Evolutionary conservation across 805 yeast species (phyloP).

Genomic region (Pichia pseudocactophila): DNA sequence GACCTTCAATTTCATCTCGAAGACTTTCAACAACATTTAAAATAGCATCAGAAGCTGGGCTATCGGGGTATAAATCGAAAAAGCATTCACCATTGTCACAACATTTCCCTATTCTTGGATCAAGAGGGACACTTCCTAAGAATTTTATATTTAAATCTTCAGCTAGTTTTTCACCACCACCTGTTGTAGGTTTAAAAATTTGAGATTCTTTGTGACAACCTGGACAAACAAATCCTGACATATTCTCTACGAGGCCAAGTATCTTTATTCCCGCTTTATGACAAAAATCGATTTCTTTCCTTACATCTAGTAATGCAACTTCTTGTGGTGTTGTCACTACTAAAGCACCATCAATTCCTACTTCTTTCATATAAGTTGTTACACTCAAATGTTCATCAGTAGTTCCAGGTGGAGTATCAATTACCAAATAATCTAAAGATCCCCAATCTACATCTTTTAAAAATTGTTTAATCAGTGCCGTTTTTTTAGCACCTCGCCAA

Average conservation of each 20-base stretch:
- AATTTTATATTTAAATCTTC: conserved; percentile 69
- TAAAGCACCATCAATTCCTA: conserved; percentile 92
- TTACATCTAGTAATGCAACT: conserved; percentile 86
- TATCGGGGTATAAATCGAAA: conserved; percentile 75
- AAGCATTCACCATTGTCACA: conserved; percentile 86
- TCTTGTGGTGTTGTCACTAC: conserved; percentile 97
- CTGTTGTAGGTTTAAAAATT: conserved; percentile 92
- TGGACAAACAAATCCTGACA: conserved; percentile 98
- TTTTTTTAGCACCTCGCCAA: conserved; percentile 97
- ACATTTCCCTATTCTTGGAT: conserved; percentile 84
- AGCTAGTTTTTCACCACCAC: conserved; percentile 86
- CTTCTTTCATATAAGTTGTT: conserved; percentile 76
- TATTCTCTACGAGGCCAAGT: conserved; percentile 89
- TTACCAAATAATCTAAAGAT: conserved; percentile 69
- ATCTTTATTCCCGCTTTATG: conserved; percentile 79
- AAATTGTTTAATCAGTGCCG: conserved; percentile 86
- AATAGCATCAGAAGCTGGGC: conserved; percentile 87
- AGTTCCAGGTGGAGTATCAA: conserved; percentile 98
- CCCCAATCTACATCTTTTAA: conserved; percentile 97
- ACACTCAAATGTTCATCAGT: conserved; percentile 94
- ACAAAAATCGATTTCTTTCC: conserved; percentile 94
- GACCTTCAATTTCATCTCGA: conserved; percentile 8
- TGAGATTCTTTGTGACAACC: conserved; percentile 82
- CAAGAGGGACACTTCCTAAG: conserved; percentile 89
- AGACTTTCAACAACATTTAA: conserved; percentile 63